phyloP scores from a whole-genome alignment of 2,329 filamentous ascomycete genomes.

The Sphaerulina musiva region DNA sequence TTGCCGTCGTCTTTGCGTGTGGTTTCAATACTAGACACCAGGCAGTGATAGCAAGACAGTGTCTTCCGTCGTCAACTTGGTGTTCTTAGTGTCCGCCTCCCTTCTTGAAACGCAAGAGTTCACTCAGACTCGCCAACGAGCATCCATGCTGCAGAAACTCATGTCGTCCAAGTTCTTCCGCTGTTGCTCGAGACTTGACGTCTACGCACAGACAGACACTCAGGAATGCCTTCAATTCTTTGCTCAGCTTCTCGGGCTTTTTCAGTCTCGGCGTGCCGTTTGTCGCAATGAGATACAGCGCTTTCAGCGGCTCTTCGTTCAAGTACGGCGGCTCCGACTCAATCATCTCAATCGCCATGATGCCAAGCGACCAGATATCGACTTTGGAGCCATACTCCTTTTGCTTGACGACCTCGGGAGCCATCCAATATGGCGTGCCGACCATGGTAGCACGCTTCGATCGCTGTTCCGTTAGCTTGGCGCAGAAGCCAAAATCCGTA shows the following conservation, averaged over 20 bases:
- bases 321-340: slow-evolving; percentile 96
- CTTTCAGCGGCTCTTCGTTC: slow-evolving; percentile 96
- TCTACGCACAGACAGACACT: slow-evolving; percentile 95
- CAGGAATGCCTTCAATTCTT: slow-evolving; percentile 95
- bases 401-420: slow-evolving; percentile 97
- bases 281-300: slow-evolving; percentile 92
- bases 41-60: neutral
- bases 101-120: slow-evolving; percentile 77
- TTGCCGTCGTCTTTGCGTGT: neutral
- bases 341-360: slow-evolving; percentile 99
- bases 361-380: slow-evolving; percentile 97
- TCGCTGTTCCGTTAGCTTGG: slow-evolving; percentile 94
- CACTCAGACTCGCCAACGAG: slow-evolving; percentile 71
- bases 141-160: slow-evolving; percentile 94
- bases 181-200: slow-evolving; percentile 87
- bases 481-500: slow-evolving; percentile 99
- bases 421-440: slow-evolving; percentile 99
- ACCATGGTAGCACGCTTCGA: slow-evolving; percentile 99
- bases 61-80: neutral
- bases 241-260: slow-evolving; percentile 96
- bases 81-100: slow-evolving; percentile 48
- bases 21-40: neutral
- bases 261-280: slow-evolving; percentile 95
- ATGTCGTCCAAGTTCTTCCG: slow-evolving; percentile 79
- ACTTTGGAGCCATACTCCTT: slow-evolving; percentile 98